These are phyloP conservation scores for Cyclotella cryptica DNA, from an alignment of 108 stramenopile genomes.

Conservation along the genomic window DNA sequence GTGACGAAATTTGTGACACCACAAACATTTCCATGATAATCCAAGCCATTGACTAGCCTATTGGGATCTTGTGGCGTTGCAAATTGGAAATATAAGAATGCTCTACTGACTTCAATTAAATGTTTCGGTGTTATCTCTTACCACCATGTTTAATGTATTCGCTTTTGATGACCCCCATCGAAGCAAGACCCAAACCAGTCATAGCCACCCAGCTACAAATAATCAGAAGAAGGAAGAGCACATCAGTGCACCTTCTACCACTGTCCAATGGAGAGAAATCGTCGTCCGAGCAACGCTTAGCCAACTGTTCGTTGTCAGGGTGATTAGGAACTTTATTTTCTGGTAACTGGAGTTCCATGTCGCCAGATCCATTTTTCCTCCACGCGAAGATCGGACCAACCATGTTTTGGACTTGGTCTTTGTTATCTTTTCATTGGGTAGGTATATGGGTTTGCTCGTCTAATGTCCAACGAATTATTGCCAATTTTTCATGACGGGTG, in stretches of 20 bases:
- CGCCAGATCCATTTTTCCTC: background rate
- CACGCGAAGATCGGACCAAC: background rate
- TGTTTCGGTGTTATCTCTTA: too few species aligned
- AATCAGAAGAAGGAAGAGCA: slow-evolving; percentile 36
- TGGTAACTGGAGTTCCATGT: slow-evolving; percentile 7
- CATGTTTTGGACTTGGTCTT: background rate
- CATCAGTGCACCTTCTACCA: slow-evolving; percentile 70
- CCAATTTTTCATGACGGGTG: too few species aligned
- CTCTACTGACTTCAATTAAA: too few species aligned
- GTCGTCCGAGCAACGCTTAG: slow-evolving; percentile 4
- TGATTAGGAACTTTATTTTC: background rate
- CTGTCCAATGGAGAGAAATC: slow-evolving; percentile 42
- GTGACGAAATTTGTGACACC: slow-evolving; percentile 61
- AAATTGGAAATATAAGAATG: too few species aligned
- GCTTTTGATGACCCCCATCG: slow-evolving; percentile 17
- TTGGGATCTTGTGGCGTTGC: background rate
- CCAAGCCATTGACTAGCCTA: slow-evolving; percentile 47
- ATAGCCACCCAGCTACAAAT: slow-evolving; percentile 60
- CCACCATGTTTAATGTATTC: slow-evolving; percentile 52
- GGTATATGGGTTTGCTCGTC: too few species aligned
- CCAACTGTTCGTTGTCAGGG: slow-evolving; percentile 24
- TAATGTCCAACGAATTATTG: too few species aligned
- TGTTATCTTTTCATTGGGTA: too few species aligned
- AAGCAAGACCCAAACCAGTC: slow-evolving; percentile 61
- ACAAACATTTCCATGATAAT: slow-evolving; percentile 78